Percentiles rank a stretch among this genome's conserved stretches.
phyloP scores from a whole-genome alignment of 2,329 filamentous ascomycete species.

The Diaporthe destruens region DNA sequence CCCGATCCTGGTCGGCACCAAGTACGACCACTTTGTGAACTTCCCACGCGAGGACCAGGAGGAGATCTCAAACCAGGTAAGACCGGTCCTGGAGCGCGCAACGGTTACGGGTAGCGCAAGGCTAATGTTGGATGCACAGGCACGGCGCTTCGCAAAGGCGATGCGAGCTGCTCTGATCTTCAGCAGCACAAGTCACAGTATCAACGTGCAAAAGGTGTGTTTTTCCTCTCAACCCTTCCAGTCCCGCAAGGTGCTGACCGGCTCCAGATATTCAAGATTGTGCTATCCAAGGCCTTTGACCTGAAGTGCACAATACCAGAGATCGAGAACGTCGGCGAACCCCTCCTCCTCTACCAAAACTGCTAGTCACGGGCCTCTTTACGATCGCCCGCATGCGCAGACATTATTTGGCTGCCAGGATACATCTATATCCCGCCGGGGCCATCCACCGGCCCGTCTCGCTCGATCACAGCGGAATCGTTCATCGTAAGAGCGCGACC shows the following conservation, averaged over 20 bases:
- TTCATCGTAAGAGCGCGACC: no score
- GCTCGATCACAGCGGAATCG: not conserved
- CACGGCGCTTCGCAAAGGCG: conserved; percentile 94
- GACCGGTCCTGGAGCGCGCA: conserved; percentile 46
- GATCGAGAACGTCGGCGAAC: conserved; percentile 98
- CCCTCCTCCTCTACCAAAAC: conserved; percentile 89
- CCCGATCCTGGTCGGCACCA: conserved; percentile 95
- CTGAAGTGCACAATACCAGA: conserved; percentile 99
- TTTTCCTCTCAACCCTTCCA: not conserved
- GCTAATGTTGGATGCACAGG: conserved; percentile 63
- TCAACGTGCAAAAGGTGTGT: conserved; percentile 95
- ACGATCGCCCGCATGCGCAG: conserved; percentile 3
- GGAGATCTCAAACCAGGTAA: conserved; percentile 95
- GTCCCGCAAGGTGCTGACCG: conserved; percentile 13
- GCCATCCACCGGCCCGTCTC: not conserved
- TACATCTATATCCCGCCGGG: not conserved
- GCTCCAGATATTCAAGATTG: conserved; percentile 97
- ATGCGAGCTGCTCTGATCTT: conserved; percentile 99
- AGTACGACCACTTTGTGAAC: conserved; percentile 99
- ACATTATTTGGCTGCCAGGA: not conserved
- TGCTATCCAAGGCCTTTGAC: conserved; percentile 97
- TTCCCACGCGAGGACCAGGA: conserved; percentile 98
- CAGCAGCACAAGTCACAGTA: conserved; percentile 98
- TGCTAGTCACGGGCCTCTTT: conserved; percentile 50
- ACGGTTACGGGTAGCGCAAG: conserved; percentile 11